Conservation (phyloP, 2,329 filamentous ascomycete genomes). For the Arachnopeziza araneosa region DNA sequence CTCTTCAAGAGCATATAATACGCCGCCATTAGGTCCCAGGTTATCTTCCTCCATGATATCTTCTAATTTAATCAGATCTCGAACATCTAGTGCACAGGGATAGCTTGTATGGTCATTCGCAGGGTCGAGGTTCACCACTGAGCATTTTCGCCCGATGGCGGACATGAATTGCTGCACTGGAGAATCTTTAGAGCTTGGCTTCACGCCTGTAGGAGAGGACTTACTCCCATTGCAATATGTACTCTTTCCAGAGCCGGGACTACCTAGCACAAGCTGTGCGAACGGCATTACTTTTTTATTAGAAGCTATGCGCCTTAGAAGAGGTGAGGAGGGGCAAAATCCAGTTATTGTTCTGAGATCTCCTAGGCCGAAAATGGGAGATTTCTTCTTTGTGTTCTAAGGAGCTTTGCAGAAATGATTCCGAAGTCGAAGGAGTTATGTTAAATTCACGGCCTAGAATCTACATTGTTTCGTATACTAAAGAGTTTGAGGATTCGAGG, state of each 20-base stretch:
- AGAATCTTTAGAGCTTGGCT: conserved; percentile 6
- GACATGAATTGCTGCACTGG: conserved; percentile 93
- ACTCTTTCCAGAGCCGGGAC: conserved; percentile 91
- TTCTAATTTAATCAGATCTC: conserved; percentile 81
- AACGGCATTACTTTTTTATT: conserved; percentile 27
- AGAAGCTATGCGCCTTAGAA: background rate
- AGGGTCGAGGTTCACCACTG: conserved; percentile 92
- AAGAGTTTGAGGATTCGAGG: background rate
- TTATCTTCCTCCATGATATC: conserved; percentile 91
- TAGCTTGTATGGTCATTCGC: conserved; percentile 93
- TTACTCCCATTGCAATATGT: conserved; percentile 94
- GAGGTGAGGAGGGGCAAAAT: background rate
- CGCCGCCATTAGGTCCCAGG: conserved; percentile 85
- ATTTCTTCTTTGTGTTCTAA: background rate
- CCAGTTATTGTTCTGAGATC: background rate
- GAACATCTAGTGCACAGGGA: conserved; percentile 83
- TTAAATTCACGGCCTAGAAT: too few relatives aligned
- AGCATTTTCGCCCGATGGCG: conserved; percentile 91
- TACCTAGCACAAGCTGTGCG: conserved; percentile 72
- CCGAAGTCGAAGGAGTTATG: too few relatives aligned
- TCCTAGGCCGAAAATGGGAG: background rate
- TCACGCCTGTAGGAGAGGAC: conserved; percentile 25
- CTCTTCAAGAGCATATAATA: conserved; percentile 91
- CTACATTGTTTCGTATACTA: too few relatives aligned
- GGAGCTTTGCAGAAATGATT: background rate